Evolutionary conservation across 2,329 filamentous ascomycete genomes (phyloP).

Genomic region (Hymenoscyphus occultus): DNA sequence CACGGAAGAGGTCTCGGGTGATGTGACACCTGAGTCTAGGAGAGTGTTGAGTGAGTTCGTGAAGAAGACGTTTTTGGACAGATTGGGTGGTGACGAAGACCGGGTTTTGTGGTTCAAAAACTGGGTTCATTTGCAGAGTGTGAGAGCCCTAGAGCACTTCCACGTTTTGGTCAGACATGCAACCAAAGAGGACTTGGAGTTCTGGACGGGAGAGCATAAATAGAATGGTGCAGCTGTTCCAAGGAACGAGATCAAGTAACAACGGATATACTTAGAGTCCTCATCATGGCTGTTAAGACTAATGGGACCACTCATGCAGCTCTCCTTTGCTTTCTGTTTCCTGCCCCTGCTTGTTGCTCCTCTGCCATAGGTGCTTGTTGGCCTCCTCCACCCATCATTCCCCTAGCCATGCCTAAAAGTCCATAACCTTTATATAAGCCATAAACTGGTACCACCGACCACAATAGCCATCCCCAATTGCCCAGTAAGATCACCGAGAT

Average conservation of each 20-base stretch:
- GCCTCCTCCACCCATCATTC: conserved; percentile 36
- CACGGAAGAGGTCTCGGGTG: conserved; percentile 66
- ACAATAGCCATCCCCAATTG: conserved; percentile 73
- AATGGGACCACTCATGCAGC: conserved; percentile 19
- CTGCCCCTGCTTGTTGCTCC: conserved; percentile 26
- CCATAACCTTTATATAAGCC: conserved; percentile 36
- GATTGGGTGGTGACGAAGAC: conserved; percentile 47
- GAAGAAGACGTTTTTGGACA: conserved; percentile 62
- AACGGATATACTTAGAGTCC: background rate
- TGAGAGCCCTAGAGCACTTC: conserved; percentile 84
- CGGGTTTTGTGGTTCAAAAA: conserved; percentile 88
- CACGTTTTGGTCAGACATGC: conserved; percentile 68
- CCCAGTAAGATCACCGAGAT: conserved; percentile 73
- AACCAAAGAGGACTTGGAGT: conserved; percentile 48
- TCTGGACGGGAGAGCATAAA: conserved; percentile 45
- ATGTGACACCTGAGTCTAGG: conserved; percentile 67
- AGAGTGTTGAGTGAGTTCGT: conserved; percentile 67
- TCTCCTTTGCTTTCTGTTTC: conserved; percentile 37
- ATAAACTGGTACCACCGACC: conserved; percentile 38
- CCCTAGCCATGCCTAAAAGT: conserved; percentile 35
- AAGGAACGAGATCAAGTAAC: background rate
- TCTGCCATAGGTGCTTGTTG: conserved; percentile 30
- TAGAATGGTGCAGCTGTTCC: background rate
- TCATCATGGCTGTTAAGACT: background rate
- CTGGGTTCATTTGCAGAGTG: conserved; percentile 83